Evolutionary conservation across 1,284 basidiomycete genomes (phyloP), one percentile per base, ranked within the genome.

Genomic region (Athelia psychrophila): DNA sequence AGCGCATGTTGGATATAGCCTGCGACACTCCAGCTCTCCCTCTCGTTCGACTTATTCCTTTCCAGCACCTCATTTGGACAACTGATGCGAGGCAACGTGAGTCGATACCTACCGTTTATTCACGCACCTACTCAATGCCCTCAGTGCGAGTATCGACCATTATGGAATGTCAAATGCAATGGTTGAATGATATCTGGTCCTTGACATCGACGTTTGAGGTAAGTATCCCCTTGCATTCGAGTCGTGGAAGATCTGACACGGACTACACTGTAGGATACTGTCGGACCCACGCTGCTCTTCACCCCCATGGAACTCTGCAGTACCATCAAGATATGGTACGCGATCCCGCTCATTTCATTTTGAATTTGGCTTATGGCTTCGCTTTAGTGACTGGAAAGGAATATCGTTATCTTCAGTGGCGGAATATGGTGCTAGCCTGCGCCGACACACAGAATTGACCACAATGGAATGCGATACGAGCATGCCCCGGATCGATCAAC

Each of bases 51-150:
- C 60, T 84, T 35, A 64, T 77, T 13, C 63, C 74, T 2, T 84
- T 84, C 59, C 80, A 80, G 55, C 81, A 84, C 57, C 60, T 81
- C 12, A 44, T 76, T 38, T 87, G 84, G 85, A 61, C 65, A 25
- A 38, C 65, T 6, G 72, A 81, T 35, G 67, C 67, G 3, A 64
- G 54, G 9, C 58, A 65, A 56, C 57, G 76, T 76, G 59, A 57
- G 77, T 54, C 45, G 13, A 55, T 55, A 3, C 36, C 23, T 44
- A 47, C 23, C 10, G 30, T 47, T 12, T 24, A 19, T 30, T 22
- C 32, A 36, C 19, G 1, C n/a, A 44, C 3, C 45, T 36, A 23
- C 45, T 51, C n/a, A 53, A 42, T 24, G 24, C n/a, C 18, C 47
- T n/a, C 10, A 50, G 4, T 18, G 4, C 48, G 32, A 32, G 30